Evolutionary conservation across 139 green algal species (phyloP).

Genomic region (Ettlia oleoabundans): DNA sequence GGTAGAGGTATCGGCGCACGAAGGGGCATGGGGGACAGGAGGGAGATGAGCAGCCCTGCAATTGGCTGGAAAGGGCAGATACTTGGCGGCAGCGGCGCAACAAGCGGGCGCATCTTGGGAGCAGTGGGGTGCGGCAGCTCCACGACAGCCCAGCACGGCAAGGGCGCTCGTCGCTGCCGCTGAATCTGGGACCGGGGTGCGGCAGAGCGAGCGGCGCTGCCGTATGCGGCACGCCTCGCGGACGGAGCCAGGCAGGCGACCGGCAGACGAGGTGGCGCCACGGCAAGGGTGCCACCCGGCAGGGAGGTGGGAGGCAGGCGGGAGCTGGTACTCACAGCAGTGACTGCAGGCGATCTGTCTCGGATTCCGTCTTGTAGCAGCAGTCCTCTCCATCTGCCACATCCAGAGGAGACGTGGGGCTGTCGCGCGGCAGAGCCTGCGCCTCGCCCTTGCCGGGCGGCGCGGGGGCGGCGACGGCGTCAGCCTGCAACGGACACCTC

Average conservation of each 20-base stretch:
- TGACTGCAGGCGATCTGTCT: not conserved
- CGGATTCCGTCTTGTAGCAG: not conserved
- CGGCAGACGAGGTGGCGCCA: no score
- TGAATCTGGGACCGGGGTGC: not conserved
- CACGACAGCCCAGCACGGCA: no score
- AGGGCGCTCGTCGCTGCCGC: no score
- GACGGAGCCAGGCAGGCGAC: no score
- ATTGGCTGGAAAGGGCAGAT: not conserved
- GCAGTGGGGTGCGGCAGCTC: not conserved
- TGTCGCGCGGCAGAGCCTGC: not conserved
- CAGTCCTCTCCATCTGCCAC: not conserved
- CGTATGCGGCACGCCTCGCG: no score
- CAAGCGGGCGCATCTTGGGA: not conserved
- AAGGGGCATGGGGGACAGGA: not conserved
- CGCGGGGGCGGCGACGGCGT: no score
- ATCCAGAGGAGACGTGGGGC: constrained; percentile 4
- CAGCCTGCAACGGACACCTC: no score
- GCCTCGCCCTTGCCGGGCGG: no score
- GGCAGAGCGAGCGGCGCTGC: not conserved
- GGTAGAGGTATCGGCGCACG: not conserved
- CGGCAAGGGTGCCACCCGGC: not conserved
- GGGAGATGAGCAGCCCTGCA: not conserved
- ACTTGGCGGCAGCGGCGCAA: not conserved
- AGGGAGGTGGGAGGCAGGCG: not conserved
- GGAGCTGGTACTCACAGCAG: not conserved